phyloP scores from a whole-genome alignment of 2,329 filamentous ascomycete genomes.

The Fusarium armeniacum region DNA sequence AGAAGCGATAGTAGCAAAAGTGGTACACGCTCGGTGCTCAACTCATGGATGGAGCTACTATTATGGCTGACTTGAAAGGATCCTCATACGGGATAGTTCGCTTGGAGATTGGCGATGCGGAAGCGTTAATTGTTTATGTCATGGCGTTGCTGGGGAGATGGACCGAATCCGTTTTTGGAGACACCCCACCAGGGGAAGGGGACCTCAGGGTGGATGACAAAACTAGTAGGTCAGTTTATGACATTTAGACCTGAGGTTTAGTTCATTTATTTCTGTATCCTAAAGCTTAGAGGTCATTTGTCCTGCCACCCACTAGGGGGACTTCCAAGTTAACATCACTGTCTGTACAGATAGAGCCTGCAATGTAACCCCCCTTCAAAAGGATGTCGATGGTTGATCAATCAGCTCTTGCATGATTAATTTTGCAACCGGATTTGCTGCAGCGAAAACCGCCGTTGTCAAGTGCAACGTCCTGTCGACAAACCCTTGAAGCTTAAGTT shows the following conservation, averaged over 20 bases:
- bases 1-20: slow-evolving; percentile 21
- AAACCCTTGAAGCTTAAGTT: neutral
- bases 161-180: slow-evolving; percentile 3
- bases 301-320: neutral
- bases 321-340: slow-evolving; percentile 1
- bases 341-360: neutral
- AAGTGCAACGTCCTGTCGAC: neutral
- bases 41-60: slow-evolving; percentile 46
- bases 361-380: slow-evolving; percentile 1
- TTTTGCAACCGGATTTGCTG: neutral
- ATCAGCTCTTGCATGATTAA: neutral
- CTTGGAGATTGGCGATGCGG: slow-evolving; percentile 47
- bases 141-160: slow-evolving; percentile 41
- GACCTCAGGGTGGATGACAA: no score
- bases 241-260: no score
- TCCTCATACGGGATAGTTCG: slow-evolving; percentile 45
- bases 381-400: neutral
- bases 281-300: no score
- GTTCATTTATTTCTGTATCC: no score
- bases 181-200: slow-evolving; percentile 20
- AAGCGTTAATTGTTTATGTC: slow-evolving; percentile 47
- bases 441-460: neutral
- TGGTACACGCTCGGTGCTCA: slow-evolving; percentile 21
- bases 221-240: no score
- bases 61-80: slow-evolving; percentile 44